Conservation (phyloP, 257 asterid species). For the Forsythia viridissima region DNA sequence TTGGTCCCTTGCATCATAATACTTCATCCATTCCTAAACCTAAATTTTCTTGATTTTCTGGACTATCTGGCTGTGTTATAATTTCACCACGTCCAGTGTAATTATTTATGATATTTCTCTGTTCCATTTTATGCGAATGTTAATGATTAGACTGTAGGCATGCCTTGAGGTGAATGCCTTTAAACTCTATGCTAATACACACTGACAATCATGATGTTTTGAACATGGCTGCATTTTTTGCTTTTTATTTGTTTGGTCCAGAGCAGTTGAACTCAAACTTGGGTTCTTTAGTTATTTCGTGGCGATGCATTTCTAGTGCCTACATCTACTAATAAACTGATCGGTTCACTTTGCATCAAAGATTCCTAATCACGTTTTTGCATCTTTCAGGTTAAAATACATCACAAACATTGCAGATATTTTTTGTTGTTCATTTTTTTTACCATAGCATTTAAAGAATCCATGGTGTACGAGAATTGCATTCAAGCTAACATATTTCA, state of each 20-base stretch:
- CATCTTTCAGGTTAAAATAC: too few relatives aligned
- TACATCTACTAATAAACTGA: too few relatives aligned
- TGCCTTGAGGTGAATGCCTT: constrained; percentile 6
- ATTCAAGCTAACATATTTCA: not conserved
- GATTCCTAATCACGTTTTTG: too few relatives aligned
- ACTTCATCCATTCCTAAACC: constrained; percentile 50
- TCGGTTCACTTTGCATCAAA: too few relatives aligned
- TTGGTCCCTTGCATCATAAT: constrained; percentile 43
- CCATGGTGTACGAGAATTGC: not conserved
- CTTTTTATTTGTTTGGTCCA: not conserved
- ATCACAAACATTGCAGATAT: too few relatives aligned
- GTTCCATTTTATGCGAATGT: constrained; percentile 19
- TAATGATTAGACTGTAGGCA: constrained; percentile 31
- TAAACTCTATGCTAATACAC: constrained; percentile 1
- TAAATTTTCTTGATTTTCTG: constrained; percentile 45
- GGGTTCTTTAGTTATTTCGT: not conserved
- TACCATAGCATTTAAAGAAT: not conserved
- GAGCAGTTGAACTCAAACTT: not conserved
- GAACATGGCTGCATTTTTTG: constrained; percentile 26
- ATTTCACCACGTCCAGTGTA: constrained; percentile 43
- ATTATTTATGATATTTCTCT: constrained; percentile 27
- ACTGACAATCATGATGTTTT: constrained; percentile 29
- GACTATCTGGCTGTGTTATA: constrained; percentile 32
- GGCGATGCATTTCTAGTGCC: not conserved
- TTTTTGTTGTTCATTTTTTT: not conserved